A percentile compares a stretch with the other conserved stretches of the same genome.
These are phyloP conservation scores for Protea cynaroides DNA, from an alignment of 164 flowering plant species.

Conservation along the genomic window DNA sequence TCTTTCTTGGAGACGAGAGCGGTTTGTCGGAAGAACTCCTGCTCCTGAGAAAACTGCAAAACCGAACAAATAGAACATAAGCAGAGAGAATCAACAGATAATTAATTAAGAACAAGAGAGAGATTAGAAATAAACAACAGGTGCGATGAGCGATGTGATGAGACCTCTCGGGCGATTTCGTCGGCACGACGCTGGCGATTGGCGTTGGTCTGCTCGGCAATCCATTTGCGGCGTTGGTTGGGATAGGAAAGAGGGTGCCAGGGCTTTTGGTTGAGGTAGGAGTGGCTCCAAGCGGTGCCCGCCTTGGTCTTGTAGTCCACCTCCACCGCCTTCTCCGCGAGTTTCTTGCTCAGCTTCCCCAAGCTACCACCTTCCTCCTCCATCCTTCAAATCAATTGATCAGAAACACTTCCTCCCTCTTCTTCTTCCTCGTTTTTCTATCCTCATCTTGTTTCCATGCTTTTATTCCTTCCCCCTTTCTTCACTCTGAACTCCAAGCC, in stretches of 20 bases:
- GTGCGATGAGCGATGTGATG: no score
- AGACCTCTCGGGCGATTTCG: conserved; percentile 84
- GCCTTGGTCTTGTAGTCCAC: conserved; percentile 83
- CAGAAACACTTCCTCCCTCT: no score
- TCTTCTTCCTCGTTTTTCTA: no score
- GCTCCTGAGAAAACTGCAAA: conserved; percentile 88
- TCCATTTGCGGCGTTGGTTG: conserved; percentile 98
- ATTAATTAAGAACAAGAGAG: not conserved
- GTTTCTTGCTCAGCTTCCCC: conserved; percentile 51
- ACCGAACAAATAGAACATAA: not conserved
- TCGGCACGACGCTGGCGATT: conserved; percentile 57
- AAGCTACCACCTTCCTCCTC: conserved; percentile 23
- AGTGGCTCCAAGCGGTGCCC: conserved; percentile 97
- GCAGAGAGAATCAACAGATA: not conserved
- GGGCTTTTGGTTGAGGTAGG: conserved; percentile 90
- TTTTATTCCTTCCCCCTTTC: not conserved
- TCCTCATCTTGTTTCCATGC: not conserved
- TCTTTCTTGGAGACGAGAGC: conserved; percentile 80
- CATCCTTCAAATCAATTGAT: no score
- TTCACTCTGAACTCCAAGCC: not conserved
- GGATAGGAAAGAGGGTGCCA: conserved; percentile 99
- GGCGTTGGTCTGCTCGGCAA: conserved; percentile 86
- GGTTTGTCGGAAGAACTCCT: conserved; percentile 82
- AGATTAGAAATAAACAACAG: not conserved
- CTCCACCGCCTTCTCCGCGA: conserved; percentile 40